phyloP scores from a whole-genome alignment of 2,329 filamentous ascomycete species.

The Hymenoscyphus infarciens region DNA sequence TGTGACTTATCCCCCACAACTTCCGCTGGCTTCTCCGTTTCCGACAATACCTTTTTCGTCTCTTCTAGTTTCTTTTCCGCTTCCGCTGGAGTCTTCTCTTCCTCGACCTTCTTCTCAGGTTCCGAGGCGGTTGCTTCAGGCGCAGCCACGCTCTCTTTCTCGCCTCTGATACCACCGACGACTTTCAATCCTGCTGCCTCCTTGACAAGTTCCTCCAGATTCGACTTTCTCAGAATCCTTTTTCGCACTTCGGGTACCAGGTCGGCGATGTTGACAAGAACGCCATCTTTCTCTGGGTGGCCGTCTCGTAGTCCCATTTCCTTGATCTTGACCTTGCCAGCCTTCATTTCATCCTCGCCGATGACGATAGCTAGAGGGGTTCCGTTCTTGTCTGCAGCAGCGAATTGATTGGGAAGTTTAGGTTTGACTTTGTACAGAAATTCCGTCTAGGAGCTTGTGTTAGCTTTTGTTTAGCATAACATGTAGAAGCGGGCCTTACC shows the following conservation, averaged over 20 bases:
- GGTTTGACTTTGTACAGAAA: conserved; percentile 89
- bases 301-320: conserved; percentile 74
- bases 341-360: conserved; percentile 82
- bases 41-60: conserved; percentile 1
- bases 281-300: conserved; percentile 86
- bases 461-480: not conserved
- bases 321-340: conserved; percentile 86
- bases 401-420: conserved; percentile 85
- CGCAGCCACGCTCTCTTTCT: conserved; percentile 19
- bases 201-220: conserved; percentile 30
- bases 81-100: not conserved
- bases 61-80: conserved; percentile 1
- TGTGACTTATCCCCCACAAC: conserved; percentile 15
- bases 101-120: not conserved
- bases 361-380: conserved; percentile 86
- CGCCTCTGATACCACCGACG: conserved; percentile 31
- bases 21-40: conserved; percentile 21
- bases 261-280: conserved; percentile 63
- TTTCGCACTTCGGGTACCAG: conserved; percentile 61
- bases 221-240: conserved; percentile 40
- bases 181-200: conserved; percentile 33
- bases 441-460: conserved; percentile 56
- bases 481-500: conserved; percentile 40
- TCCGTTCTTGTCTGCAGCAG: conserved; percentile 74
- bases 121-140: not conserved